Evolutionary conservation across 2,329 filamentous ascomycete genomes (phyloP).

Genomic region (Dactylellina parvicollis): DNA sequence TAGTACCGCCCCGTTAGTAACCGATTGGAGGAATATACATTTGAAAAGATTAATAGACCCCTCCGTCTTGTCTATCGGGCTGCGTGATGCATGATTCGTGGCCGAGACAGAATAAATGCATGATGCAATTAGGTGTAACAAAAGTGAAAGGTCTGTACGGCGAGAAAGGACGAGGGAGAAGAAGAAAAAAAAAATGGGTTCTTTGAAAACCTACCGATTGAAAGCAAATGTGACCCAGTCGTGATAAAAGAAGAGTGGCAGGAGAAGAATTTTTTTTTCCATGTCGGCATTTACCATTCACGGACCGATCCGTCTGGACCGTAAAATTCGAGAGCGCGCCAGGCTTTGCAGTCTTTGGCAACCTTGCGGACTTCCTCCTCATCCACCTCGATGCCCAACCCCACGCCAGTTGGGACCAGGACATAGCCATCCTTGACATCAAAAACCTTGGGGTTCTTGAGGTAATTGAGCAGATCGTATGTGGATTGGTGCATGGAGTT

Average conservation of each 20-base stretch:
- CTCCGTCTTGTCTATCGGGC: slow-evolving; percentile 8
- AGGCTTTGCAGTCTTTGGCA: slow-evolving; percentile 69
- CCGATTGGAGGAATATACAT: slow-evolving; percentile 43
- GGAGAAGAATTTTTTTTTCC: slow-evolving; percentile 41
- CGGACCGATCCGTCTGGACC: slow-evolving; percentile 74
- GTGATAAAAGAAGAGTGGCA: slow-evolving; percentile 17
- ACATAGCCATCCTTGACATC: slow-evolving; percentile 74
- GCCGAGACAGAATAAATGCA: slow-evolving; percentile 38
- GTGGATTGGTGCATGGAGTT: slow-evolving; percentile 70
- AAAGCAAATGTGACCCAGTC: slow-evolving; percentile 26
- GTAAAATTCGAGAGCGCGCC: slow-evolving; percentile 74
- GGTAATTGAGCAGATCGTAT: slow-evolving; percentile 73
- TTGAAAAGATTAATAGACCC: slow-evolving; percentile 4
- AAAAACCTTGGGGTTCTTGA: slow-evolving; percentile 73
- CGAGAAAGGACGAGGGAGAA: no score
- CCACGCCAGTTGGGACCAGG: slow-evolving; percentile 69
- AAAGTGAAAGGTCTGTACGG: slow-evolving; percentile 28
- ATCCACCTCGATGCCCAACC: slow-evolving; percentile 76
- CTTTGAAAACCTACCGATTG: slow-evolving; percentile 25
- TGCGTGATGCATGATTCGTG: slow-evolving; percentile 51
- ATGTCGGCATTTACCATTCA: slow-evolving; percentile 69
- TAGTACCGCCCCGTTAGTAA: slow-evolving; percentile 51
- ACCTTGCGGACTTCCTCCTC: slow-evolving; percentile 73
- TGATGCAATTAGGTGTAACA: slow-evolving; percentile 47
- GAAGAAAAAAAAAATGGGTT: slow-evolving; percentile 10